Percentiles rank a stretch among this genome's conserved stretches.
phyloP scores from a whole-genome alignment of 257 asterid genomes.

The Solanum sejunctum region DNA sequence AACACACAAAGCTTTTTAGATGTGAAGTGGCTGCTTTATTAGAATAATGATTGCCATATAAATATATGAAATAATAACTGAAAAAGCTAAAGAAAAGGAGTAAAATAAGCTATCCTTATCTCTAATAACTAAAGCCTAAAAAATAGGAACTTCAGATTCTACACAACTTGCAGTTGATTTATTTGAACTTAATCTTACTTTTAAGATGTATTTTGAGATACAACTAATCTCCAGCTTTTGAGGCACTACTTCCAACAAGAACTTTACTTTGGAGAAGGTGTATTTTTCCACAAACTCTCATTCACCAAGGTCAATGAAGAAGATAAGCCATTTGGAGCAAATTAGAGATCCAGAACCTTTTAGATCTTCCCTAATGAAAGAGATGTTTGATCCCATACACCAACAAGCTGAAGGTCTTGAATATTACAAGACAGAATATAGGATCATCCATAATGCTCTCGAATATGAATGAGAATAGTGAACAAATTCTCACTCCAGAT shows the following conservation, averaged over 20 bases:
- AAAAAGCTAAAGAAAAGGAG: too few relatives aligned
- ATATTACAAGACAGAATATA: neutral
- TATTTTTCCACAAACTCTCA: neutral
- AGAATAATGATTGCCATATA: too few relatives aligned
- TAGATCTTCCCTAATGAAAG: neutral
- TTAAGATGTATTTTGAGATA: too few relatives aligned
- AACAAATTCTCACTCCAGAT: slow-evolving; percentile 33
- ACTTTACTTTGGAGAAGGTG: neutral
- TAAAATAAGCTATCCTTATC: too few relatives aligned
- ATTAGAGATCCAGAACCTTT: neutral
- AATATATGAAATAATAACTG: too few relatives aligned
- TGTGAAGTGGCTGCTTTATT: too few relatives aligned
- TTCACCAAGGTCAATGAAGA: neutral
- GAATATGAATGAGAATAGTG: neutral
- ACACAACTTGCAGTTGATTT: too few relatives aligned
- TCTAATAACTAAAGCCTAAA: too few relatives aligned
- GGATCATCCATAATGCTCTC: neutral
- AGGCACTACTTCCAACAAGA: neutral
- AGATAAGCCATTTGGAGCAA: neutral
- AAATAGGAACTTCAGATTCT: too few relatives aligned
- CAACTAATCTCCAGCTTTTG: too few relatives aligned
- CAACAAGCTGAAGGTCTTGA: neutral
- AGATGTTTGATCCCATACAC: neutral
- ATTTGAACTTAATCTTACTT: too few relatives aligned
- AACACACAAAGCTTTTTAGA: too few relatives aligned